A percentile compares a stretch with the other conserved stretches of the same genome.
phyloP scores from a whole-genome alignment of 2,329 filamentous ascomycete species.

The Neopestalotiopsis rosae region DNA sequence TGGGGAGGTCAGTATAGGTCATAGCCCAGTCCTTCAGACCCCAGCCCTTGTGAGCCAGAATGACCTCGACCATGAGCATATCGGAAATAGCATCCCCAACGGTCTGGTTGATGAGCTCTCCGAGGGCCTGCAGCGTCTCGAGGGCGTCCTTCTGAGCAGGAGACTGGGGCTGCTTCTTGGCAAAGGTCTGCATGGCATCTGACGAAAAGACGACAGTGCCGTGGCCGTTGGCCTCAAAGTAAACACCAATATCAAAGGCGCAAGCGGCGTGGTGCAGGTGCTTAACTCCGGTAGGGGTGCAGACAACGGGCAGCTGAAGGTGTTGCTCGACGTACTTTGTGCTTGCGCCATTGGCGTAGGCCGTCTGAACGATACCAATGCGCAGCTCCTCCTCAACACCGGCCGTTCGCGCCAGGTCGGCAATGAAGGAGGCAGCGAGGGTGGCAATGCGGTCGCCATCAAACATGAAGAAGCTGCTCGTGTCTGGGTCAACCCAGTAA shows the following conservation, averaged over 20 bases:
- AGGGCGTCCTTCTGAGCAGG: constrained; percentile 91
- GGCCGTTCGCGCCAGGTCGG: constrained; percentile 81
- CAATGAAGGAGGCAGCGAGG: constrained; percentile 90
- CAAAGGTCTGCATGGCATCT: constrained; percentile 79
- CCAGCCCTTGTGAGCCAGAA: constrained; percentile 95
- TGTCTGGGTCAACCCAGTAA: constrained; percentile 86
- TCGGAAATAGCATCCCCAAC: constrained; percentile 96
- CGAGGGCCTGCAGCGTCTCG: constrained; percentile 81
- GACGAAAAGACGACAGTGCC: constrained; percentile 95
- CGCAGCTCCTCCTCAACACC: constrained; percentile 81
- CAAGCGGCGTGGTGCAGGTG: constrained; percentile 96
- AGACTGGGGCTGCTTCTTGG: constrained; percentile 81
- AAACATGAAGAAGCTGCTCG: constrained; percentile 81
- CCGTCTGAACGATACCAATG: constrained; percentile 95
- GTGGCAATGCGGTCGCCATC: constrained; percentile 98
- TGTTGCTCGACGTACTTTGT: constrained; percentile 91
- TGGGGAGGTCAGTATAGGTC: constrained; percentile 93
- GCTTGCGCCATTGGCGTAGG: constrained; percentile 95
- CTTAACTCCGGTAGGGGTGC: constrained; percentile 95
- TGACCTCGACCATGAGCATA: constrained; percentile 93
- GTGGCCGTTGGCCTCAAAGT: constrained; percentile 98
- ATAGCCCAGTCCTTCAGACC: constrained; percentile 87
- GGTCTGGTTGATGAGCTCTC: constrained; percentile 96
- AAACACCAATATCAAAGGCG: constrained; percentile 93
- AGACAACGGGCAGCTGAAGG: constrained; percentile 86